These are phyloP conservation scores for Solanum appendiculatum DNA, from an alignment of 257 asterid genomes.

Conservation along the genomic window DNA sequence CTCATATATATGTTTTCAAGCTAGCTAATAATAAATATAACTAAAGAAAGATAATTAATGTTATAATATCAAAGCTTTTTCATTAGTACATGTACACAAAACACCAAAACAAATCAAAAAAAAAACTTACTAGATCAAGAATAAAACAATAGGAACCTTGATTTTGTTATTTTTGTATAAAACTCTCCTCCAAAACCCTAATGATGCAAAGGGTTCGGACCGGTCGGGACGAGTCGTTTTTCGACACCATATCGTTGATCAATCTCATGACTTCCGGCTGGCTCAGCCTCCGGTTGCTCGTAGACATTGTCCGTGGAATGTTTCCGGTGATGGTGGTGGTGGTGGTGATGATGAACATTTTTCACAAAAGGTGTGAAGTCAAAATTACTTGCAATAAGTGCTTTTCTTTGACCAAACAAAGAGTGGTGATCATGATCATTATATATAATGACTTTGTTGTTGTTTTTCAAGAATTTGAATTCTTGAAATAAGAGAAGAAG, in stretches of 20 bases:
- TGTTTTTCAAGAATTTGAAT: slow-evolving; percentile 9
- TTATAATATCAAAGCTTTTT: background rate
- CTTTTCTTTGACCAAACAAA: slow-evolving; percentile 31
- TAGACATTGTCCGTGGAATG: background rate
- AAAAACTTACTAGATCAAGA: slow-evolving; percentile 1
- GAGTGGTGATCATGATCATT: background rate
- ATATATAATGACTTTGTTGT: background rate
- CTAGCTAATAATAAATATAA: background rate
- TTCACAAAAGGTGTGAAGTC: slow-evolving; percentile 54
- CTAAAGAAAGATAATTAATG: background rate
- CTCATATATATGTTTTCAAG: background rate
- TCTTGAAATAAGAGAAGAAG: slow-evolving; percentile 36
- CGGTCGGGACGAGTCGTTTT: slow-evolving; percentile 68
- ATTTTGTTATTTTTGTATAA: background rate
- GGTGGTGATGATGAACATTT: background rate
- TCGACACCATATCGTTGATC: slow-evolving; percentile 70
- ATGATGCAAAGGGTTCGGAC: slow-evolving; percentile 87
- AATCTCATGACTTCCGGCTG: slow-evolving; percentile 18
- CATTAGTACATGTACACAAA: slow-evolving; percentile 7
- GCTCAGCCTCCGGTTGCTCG: background rate
- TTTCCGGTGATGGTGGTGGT: background rate
- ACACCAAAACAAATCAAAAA: background rate
- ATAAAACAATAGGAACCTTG: background rate
- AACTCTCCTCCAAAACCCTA: slow-evolving; percentile 7
- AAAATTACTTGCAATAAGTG: slow-evolving; percentile 26